Base-by-base conservation (phyloP, 495 filamentous ascomycete species). In the Tuber magnatum region DNA sequence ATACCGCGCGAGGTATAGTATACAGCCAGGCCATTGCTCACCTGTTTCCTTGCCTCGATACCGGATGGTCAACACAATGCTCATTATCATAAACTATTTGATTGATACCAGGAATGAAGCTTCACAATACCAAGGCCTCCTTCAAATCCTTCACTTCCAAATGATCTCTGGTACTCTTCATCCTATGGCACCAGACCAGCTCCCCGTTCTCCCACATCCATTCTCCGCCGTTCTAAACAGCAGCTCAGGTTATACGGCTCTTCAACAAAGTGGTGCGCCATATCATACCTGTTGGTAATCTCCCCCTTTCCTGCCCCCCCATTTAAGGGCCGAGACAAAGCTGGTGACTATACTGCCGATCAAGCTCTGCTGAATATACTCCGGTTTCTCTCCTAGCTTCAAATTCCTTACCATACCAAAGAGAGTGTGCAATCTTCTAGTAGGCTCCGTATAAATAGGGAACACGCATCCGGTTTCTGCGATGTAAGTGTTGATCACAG, bases 391-490 rank as follows among this genome's bases (percentile, higher is more conserved):
- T 41, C 93, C 93, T 9, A 92, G 73, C 4, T 86, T 86, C 6
- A 91, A 83, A 16, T 90, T 91, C 48, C 85, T 85, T 0, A 86
- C 83, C 93, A 97, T 93, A 43, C 89, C 91, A 8, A 97, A 88
- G 70, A 86, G 86, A 24, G 87, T 83, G 85, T 94, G 95, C 5
- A 97, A 85, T 71, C 87, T 86, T 35, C 87, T 85, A 0, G 88
- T 89, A 0, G 92, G 92, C 81, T 97, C 93, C 69, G 91, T 87
- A 86, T 92, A 96, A 74, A 97, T 90, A n/a, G 91, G 91, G 83
- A 91, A 97, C 0, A 88, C 87, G 77, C 91, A 95, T 65, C 73
- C 77, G 0, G 92, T 92, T 73, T 87, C 86, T 20, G 83, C 78
- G 22, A 85, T 85, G 83, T 96, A 96, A 82, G 86, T 87, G 68